These are phyloP conservation scores for Amoebophrya sp. DNA, from an alignment of 169 alveolate species.

Conservation along the genomic window DNA sequence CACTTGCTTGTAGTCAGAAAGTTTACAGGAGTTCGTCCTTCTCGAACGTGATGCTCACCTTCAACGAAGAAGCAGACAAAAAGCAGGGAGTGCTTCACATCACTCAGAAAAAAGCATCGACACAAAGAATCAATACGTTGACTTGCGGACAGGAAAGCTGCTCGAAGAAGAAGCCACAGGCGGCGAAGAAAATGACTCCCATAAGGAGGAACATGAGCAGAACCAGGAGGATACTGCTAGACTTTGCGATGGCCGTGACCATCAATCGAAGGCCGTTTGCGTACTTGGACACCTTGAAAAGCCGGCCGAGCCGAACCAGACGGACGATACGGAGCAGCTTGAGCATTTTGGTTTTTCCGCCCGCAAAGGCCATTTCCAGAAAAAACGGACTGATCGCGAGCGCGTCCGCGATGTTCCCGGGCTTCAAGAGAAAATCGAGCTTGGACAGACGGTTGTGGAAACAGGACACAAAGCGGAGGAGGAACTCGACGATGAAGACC, in stretches of 20 bases:
- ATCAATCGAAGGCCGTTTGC: neutral
- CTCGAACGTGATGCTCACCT: too few species aligned
- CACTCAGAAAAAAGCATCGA: too few species aligned
- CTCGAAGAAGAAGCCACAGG: neutral
- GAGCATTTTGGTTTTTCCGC: neutral
- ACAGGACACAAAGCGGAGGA: neutral
- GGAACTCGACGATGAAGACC: neutral
- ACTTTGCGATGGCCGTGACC: neutral
- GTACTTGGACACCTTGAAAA: neutral
- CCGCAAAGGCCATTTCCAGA: slow-evolving; percentile 12
- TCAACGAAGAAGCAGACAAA: too few species aligned
- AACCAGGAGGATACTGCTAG: neutral
- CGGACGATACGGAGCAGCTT: slow-evolving; percentile 1
- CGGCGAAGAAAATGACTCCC: slow-evolving; percentile 4
- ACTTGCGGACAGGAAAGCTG: neutral
- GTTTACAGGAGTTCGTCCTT: too few species aligned
- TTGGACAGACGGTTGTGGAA: neutral
- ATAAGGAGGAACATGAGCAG: slow-evolving; percentile 1
- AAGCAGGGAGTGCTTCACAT: too few species aligned
- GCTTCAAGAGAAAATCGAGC: neutral
- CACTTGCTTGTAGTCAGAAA: too few species aligned
- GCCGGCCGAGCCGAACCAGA: neutral
- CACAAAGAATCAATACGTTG: neutral
- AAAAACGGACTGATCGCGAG: neutral
- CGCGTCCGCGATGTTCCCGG: neutral